A percentile compares a stretch with the other conserved stretches of the same genome.
phyloP scores from a whole-genome alignment of 2,329 filamentous ascomycete species.

The Huntiella decipiens region DNA sequence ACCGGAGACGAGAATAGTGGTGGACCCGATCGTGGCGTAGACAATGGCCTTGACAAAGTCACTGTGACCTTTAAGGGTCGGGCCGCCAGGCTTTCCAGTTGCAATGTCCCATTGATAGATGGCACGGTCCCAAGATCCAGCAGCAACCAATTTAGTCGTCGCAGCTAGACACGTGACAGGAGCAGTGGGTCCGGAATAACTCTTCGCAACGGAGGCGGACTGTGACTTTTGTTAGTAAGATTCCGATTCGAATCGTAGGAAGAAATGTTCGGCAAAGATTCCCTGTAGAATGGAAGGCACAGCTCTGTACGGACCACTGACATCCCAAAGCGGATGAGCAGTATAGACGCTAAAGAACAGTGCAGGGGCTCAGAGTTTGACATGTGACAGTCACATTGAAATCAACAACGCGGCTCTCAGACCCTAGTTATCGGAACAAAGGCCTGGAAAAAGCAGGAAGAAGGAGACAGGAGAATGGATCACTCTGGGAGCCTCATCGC shows the following conservation, averaged over 20 bases:
- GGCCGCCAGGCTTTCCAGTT: slow-evolving; percentile 28
- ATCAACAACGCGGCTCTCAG: background rate
- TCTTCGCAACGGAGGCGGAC: slow-evolving; percentile 10
- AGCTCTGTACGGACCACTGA: background rate
- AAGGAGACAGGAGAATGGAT: background rate
- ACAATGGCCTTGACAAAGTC: slow-evolving; percentile 83
- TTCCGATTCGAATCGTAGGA: background rate
- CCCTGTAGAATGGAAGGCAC: background rate
- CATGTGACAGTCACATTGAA: background rate
- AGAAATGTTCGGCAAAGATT: background rate
- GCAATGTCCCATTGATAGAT: slow-evolving; percentile 68
- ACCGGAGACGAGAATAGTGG: slow-evolving; percentile 50
- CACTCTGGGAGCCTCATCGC: no score
- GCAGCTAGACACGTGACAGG: slow-evolving; percentile 64
- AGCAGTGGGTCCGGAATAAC: slow-evolving; percentile 56
- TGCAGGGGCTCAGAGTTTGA: background rate
- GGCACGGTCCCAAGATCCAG: slow-evolving; percentile 85
- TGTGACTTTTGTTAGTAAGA: background rate
- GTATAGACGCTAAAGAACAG: background rate
- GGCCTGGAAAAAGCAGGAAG: background rate
- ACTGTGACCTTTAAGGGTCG: slow-evolving; percentile 53
- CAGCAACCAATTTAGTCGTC: slow-evolving; percentile 48
- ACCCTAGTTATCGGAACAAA: background rate
- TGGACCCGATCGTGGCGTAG: slow-evolving; percentile 38
- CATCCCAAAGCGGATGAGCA: background rate